Conservation (phyloP, 441 rosid genomes). For the Theobroma grandiflorum region DNA sequence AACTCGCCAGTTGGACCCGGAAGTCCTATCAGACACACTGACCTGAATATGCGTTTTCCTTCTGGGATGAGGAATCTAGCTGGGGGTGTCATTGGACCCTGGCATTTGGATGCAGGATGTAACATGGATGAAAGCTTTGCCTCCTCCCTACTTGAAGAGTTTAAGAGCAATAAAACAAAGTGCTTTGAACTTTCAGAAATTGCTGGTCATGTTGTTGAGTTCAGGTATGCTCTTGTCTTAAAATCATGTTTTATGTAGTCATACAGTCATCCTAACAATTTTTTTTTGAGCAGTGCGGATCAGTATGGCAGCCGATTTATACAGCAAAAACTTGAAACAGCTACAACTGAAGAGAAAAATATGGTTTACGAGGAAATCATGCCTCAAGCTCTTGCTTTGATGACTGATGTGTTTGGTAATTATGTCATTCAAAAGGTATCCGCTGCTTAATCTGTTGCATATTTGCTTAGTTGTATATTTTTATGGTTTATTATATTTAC, state of each 20-base stretch:
- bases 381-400: slow-evolving; percentile 81
- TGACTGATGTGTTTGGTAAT: slow-evolving; percentile 95
- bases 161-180: slow-evolving; percentile 79
- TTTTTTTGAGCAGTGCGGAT: slow-evolving; percentile 64
- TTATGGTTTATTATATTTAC: not conserved
- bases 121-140: slow-evolving; percentile 61
- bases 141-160: slow-evolving; percentile 86
- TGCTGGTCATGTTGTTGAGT: slow-evolving; percentile 81
- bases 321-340: slow-evolving; percentile 93
- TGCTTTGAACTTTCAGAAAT: slow-evolving; percentile 82
- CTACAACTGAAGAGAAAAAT: slow-evolving; percentile 75
- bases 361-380: slow-evolving; percentile 86
- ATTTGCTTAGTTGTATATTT: not conserved
- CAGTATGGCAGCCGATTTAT: slow-evolving; percentile 96
- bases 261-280: slow-evolving; percentile 14
- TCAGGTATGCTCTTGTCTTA: slow-evolving; percentile 57
- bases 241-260: not conserved
- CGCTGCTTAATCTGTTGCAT: slow-evolving; percentile 16
- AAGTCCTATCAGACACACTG: slow-evolving; percentile 75
- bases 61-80: slow-evolving; percentile 59
- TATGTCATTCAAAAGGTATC: slow-evolving; percentile 92
- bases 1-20: slow-evolving; percentile 66
- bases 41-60: slow-evolving; percentile 59
- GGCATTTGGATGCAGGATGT: slow-evolving; percentile 64
- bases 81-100: slow-evolving; percentile 64